Evolutionary conservation across 2,329 filamentous ascomycete genomes (phyloP).

Genomic region (Alternaria ventricosa): DNA sequence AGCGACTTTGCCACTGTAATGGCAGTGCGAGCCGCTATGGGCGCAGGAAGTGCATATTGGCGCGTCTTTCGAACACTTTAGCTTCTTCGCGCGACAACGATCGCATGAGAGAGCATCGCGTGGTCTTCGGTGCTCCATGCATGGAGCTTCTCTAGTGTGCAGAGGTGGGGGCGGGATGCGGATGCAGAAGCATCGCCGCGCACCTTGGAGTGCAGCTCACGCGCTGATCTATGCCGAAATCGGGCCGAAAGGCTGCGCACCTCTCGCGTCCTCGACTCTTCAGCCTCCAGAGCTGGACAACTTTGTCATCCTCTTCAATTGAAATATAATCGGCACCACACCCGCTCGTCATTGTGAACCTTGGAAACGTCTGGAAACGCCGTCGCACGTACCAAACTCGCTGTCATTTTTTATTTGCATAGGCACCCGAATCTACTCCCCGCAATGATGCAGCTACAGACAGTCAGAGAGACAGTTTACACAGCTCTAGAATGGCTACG

Average conservation of each 20-base stretch:
- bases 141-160: slow-evolving; percentile 18
- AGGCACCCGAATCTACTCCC: background rate
- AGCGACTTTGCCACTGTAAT: slow-evolving; percentile 32
- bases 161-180: slow-evolving; percentile 11
- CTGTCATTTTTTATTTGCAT: no score
- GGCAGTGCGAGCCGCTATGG: slow-evolving; percentile 24
- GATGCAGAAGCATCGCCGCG: slow-evolving; percentile 7
- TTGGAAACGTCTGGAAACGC: no score
- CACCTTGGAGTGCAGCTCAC: background rate
- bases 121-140: slow-evolving; percentile 33
- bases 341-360: no score
- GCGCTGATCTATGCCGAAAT: slow-evolving; percentile 7
- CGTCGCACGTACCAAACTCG: no score
- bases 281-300: no score
- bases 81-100: slow-evolving; percentile 33
- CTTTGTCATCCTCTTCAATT: no score
- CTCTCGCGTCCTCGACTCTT: background rate
- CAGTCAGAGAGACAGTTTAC: no score
- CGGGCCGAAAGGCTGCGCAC: slow-evolving; percentile 3
- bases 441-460: background rate
- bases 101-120: slow-evolving; percentile 28
- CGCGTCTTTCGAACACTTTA: slow-evolving; percentile 37
- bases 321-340: no score
- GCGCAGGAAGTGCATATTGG: slow-evolving; percentile 30
- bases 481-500: no score